Evolutionary conservation across 129 eudicot species (phyloP).

Genomic region (Tanacetum coccineum): DNA sequence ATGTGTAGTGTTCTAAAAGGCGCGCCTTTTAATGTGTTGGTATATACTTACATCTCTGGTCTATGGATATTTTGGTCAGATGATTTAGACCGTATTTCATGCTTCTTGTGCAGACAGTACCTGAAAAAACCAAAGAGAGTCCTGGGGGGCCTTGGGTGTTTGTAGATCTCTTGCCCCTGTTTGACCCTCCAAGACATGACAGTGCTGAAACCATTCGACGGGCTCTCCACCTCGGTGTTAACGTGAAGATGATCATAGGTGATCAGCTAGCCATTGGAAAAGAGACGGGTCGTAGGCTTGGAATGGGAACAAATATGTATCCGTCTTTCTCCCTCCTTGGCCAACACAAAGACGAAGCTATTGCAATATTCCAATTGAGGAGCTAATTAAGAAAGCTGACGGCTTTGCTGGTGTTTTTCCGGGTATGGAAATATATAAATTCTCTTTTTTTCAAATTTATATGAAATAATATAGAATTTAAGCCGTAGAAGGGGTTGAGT

Average conservation of each 20-base stretch:
- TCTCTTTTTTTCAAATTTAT: background rate
- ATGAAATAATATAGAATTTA: background rate
- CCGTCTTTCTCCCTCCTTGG: conserved; percentile 95
- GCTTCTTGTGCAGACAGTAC: conserved; percentile 44
- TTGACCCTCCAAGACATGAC: conserved; percentile 94
- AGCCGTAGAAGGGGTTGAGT: conserved; percentile 16
- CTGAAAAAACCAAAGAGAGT: conserved; percentile 75
- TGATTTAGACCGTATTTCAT: conserved; percentile 8
- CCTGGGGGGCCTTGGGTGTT: conserved; percentile 74
- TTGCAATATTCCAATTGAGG: conserved; percentile 76
- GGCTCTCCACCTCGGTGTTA: conserved; percentile 80
- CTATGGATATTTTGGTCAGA: conserved; percentile 4
- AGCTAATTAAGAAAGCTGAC: conserved; percentile 83
- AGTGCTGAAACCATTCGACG: conserved; percentile 85
- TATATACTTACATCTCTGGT: background rate
- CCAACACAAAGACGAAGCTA: conserved; percentile 57
- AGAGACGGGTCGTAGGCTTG: conserved; percentile 88
- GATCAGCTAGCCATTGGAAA: conserved; percentile 89
- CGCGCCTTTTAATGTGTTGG: background rate
- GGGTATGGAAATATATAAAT: conserved; percentile 34
- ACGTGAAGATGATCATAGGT: conserved; percentile 94
- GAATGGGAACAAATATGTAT: conserved; percentile 93
- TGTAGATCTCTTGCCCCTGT: conserved; percentile 76
- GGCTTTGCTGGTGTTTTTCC: conserved; percentile 97
- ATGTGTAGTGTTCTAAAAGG: no score